Evolutionary conservation across 495 filamentous ascomycete species (phyloP), one percentile per base, ranked within the genome.

Genomic region (Neurospora hispaniola): DNA sequence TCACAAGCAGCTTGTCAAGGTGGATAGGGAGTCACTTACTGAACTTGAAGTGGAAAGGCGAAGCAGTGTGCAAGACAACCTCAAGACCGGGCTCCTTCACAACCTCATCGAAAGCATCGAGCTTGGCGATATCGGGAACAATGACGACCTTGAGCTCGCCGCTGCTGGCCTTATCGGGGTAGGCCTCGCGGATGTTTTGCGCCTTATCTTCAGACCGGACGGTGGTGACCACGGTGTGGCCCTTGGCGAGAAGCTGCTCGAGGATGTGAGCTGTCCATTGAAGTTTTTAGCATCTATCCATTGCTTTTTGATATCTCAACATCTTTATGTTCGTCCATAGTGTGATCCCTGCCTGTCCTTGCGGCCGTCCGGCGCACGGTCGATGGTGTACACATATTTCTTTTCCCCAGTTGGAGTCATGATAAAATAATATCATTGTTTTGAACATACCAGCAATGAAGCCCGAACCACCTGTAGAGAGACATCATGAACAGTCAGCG

Each of bases 21-120:
- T 62, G 7, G 2, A 66, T 69, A 3, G 1, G 44, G 11, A 8
- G 14, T 0, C 10, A 75, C 78, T 35, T 20, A 81, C 77, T 84
- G 66, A 86, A 84, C 18, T 88, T 88, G 83, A 88, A 92, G 79
- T 94, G 92, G 83, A 96, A 97, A 5, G 94, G 94, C 14, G 89
- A 91, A 3, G 95, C 94, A 1, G 93, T 97, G 81, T 98, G 94
- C 69, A 97, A 84, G 35, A 98, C 93, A 74, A 89, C 90, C 73
- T 95, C 94, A 73, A 97, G 90, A 4, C 90, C 91, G 2, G 92
- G 91, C 69, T 86, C 89, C 80, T 89, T 88, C 72, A 94, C 88
- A 18, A 92, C 92, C 76, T 93, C 85, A 75, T 96, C 92, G 80
- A 97, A 96, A 74, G 93, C 92, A 46, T 87, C 85, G 54, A 87